A percentile compares a stretch with the other conserved stretches of the same genome.
These are phyloP conservation scores for Didymosphaeria variabile DNA, from an alignment of 2,329 filamentous ascomycete species.

Conservation along the genomic window DNA sequence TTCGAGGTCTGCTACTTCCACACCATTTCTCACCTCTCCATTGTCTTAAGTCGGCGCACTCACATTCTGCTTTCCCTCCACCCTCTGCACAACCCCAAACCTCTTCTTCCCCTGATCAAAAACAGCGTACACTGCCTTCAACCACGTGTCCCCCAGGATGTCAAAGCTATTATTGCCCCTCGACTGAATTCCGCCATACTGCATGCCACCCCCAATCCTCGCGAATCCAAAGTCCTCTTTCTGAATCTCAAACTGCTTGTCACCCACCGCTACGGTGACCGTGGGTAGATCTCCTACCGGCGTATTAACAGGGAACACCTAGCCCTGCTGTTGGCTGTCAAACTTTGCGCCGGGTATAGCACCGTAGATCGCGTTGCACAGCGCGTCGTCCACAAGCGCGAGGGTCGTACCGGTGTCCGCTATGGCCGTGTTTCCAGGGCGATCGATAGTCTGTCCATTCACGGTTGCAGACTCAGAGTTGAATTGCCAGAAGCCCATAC, in stretches of 20 bases:
- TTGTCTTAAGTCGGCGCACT: conserved; percentile 17
- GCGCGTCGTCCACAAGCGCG: conserved; percentile 68
- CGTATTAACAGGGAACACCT: conserved; percentile 66
- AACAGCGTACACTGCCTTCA: conserved; percentile 72
- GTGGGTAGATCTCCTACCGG: conserved; percentile 64
- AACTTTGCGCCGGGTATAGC: conserved; percentile 67
- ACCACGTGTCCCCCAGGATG: conserved; percentile 70
- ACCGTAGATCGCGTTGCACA: conserved; percentile 70
- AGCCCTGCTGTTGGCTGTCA: conserved; percentile 67
- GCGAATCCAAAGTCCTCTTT: conserved; percentile 71
- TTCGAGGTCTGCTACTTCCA: no score
- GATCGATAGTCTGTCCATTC: conserved; percentile 62
- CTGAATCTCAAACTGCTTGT: conserved; percentile 67
- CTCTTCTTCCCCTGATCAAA: conserved; percentile 70
- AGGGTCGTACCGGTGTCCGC: conserved; percentile 77
- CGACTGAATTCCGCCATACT: conserved; percentile 73
- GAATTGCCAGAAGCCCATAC: conserved; percentile 74
- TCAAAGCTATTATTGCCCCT: conserved; percentile 65
- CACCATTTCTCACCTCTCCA: no score
- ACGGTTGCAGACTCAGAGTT: conserved; percentile 65
- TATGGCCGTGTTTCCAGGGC: conserved; percentile 70
- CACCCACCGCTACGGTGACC: conserved; percentile 71
- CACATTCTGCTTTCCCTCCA: conserved; percentile 38
- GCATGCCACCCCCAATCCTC: conserved; percentile 62
- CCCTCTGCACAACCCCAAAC: conserved; percentile 67